phyloP scores from a whole-genome alignment of 106 monocot genomes.

The Cymbidium sinense region DNA sequence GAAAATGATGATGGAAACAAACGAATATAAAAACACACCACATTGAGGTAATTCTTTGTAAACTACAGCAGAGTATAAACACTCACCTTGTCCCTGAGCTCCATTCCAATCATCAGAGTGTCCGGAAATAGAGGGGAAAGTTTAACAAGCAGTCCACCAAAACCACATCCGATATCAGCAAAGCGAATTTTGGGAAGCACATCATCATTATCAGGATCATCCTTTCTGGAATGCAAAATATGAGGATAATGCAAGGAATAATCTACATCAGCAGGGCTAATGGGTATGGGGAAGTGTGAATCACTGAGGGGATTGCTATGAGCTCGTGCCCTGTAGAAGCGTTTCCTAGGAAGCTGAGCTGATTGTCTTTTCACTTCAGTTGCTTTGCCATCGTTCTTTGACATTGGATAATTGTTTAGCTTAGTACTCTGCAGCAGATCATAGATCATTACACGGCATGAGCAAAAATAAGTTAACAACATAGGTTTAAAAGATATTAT shows the following conservation, averaged over 20 bases:
- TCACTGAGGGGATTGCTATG: constrained; percentile 99
- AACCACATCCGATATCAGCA: constrained; percentile 93
- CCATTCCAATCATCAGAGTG: constrained; percentile 96
- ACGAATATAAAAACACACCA: too few relatives aligned
- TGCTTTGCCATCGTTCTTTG: neutral
- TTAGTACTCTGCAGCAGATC: neutral
- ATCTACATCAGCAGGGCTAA: constrained; percentile 65
- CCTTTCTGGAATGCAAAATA: constrained; percentile 26
- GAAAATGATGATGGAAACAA: too few relatives aligned
- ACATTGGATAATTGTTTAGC: constrained; percentile 5
- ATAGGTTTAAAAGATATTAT: neutral
- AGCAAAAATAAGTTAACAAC: neutral
- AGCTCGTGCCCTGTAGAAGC: constrained; percentile 93
- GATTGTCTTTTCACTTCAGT: constrained; percentile 24
- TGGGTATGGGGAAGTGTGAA: constrained; percentile 90
- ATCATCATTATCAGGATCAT: neutral
- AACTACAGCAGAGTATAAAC: too few relatives aligned
- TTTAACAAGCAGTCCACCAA: constrained; percentile 80
- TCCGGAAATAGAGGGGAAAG: constrained; percentile 83
- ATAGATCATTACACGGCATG: neutral
- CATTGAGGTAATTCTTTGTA: too few relatives aligned
- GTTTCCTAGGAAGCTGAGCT: constrained; percentile 55
- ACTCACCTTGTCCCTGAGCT: constrained; percentile 88
- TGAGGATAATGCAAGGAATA: constrained; percentile 61
- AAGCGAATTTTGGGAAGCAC: constrained; percentile 47